Evolutionary conservation across 306 rosid species (phyloP).

Genomic region (Quillaja saponaria): DNA sequence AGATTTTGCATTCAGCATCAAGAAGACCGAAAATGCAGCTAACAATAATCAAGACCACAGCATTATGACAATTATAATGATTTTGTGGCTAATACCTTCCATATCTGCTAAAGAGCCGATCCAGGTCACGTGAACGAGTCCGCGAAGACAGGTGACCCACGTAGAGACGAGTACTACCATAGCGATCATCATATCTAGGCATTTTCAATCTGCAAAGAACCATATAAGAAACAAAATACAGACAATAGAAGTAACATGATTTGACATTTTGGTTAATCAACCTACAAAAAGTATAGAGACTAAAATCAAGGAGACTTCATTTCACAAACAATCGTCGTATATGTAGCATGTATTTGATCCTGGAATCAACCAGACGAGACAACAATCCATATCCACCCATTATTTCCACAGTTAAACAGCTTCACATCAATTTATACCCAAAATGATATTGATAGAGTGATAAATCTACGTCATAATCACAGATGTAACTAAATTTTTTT

Average conservation of each 20-base stretch:
- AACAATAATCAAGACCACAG: neutral
- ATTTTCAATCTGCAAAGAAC: conserved; percentile 38
- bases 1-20: no score
- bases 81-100: no score
- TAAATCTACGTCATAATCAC: neutral
- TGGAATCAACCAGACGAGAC: neutral
- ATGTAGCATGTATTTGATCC: neutral
- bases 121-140: conserved; percentile 74
- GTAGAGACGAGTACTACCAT: conserved; percentile 67
- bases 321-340: neutral
- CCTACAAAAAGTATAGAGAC: neutral
- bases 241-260: neutral
- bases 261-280: neutral
- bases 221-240: neutral
- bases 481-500: neutral
- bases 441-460: neutral
- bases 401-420: neutral
- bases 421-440: neutral
- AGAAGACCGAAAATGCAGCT: neutral
- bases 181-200: conserved; percentile 83
- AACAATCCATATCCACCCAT: neutral
- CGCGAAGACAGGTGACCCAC: conserved; percentile 71
- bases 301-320: neutral
- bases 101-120: conserved; percentile 63
- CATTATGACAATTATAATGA: no score